Conservation (phyloP, 108 stramenopile genomes). For the Chaetoceros muelleri region DNA sequence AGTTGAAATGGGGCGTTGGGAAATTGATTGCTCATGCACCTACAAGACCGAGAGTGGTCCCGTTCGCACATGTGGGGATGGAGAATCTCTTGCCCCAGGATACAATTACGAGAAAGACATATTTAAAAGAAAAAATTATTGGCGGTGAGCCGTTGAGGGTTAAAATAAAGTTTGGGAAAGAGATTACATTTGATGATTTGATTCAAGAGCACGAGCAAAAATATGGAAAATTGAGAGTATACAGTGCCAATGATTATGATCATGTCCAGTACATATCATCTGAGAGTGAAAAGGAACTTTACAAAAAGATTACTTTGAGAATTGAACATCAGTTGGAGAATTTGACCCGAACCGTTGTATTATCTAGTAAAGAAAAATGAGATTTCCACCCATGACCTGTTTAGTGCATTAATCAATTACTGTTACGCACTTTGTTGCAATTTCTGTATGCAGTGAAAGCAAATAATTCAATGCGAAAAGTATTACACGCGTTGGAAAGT, state of each 20-base stretch:
- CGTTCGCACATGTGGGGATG: conserved; percentile 60
- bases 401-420: too few relatives aligned
- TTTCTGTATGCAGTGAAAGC: too few relatives aligned
- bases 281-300: neutral
- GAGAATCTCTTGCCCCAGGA: conserved; percentile 45
- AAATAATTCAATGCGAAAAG: too few relatives aligned
- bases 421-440: too few relatives aligned
- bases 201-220: conserved; percentile 32
- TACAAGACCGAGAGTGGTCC: conserved; percentile 40
- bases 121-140: conserved; percentile 7
- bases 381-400: too few relatives aligned
- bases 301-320: neutral
- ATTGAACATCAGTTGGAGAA: neutral
- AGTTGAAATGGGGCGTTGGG: conserved; percentile 70
- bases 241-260: neutral
- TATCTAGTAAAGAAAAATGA: neutral
- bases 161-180: conserved; percentile 24
- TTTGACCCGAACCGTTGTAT: neutral
- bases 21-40: conserved; percentile 69
- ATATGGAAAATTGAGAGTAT: conserved; percentile 37
- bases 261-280: neutral
- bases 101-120: conserved; percentile 21
- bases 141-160: conserved; percentile 11
- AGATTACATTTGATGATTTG: conserved; percentile 35
- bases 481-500: too few relatives aligned